These are phyloP conservation scores for Penicillium simplicissimum DNA, from an alignment of 495 filamentous ascomycete species.

Conservation along the genomic window DNA sequence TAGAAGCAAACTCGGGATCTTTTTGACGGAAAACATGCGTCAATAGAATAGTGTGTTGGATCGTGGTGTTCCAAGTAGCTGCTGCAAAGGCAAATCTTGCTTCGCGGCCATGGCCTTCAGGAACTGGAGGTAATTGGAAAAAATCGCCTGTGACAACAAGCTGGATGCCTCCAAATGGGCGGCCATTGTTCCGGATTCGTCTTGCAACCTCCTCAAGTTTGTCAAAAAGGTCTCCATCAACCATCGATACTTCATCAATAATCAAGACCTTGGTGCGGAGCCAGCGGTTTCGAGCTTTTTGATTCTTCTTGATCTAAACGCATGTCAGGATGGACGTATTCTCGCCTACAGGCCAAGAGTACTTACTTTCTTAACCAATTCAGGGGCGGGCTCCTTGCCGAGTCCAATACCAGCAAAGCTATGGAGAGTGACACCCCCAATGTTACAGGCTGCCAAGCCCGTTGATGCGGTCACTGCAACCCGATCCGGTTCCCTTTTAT, in stretches of 20 bases:
- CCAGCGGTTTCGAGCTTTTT: constrained; percentile 87
- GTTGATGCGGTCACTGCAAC: constrained; percentile 95
- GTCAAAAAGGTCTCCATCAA: constrained; percentile 95
- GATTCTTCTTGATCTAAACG: constrained; percentile 71
- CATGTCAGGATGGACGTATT: constrained; percentile 14
- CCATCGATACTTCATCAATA: constrained; percentile 97
- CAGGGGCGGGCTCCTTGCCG: constrained; percentile 81
- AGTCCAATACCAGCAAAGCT: constrained; percentile 95
- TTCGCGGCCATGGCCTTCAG: constrained; percentile 64
- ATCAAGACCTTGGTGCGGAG: constrained; percentile 81
- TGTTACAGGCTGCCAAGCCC: constrained; percentile 93
- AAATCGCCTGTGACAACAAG: constrained; percentile 96
- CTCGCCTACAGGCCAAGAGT: neutral
- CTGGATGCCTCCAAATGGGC: constrained; percentile 94
- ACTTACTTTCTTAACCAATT: constrained; percentile 75
- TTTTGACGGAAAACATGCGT: constrained; percentile 96
- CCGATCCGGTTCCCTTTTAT: constrained; percentile 69
- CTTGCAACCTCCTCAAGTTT: constrained; percentile 92
- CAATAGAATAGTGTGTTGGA: constrained; percentile 92
- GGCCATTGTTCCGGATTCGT: constrained; percentile 76
- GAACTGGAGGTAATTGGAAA: constrained; percentile 94
- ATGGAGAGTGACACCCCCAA: constrained; percentile 92
- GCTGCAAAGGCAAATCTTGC: constrained; percentile 93
- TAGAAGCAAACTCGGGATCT: constrained; percentile 87
- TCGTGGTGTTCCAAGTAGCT: constrained; percentile 83